Evolutionary conservation across 768 basidiomycete genomes (phyloP).

Genomic region (Termitomyces sp.): DNA sequence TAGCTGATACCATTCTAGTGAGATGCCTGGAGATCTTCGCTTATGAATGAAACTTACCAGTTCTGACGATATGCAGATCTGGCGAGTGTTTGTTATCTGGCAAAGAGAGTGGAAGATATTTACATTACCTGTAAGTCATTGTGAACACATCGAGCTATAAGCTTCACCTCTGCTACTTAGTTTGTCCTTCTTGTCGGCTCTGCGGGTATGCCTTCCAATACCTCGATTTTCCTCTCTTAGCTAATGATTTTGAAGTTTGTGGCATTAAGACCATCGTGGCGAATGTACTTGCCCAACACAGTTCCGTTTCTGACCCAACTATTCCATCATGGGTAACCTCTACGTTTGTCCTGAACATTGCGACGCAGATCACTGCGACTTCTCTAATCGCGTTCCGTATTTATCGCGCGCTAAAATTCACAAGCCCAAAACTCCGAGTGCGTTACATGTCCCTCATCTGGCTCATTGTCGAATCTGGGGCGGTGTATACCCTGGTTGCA

Average conservation of each 20-base stretch:
- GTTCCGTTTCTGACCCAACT: conserved; percentile 18
- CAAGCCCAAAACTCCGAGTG: conserved; percentile 7
- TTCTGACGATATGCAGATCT: conserved; percentile 11
- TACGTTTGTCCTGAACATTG: conserved; percentile 22
- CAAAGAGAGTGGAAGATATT: conserved; percentile 17
- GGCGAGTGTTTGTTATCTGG: conserved; percentile 23
- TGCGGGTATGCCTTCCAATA: conserved; percentile 10
- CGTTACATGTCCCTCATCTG: conserved; percentile 17
- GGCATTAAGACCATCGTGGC: conserved; percentile 21
- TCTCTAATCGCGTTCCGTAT: conserved; percentile 18
- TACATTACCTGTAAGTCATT: conserved; percentile 15
- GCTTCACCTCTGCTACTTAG: conserved; percentile 2
- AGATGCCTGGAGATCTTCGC: background rate
- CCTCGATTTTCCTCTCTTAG: too few species aligned
- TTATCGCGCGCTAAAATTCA: conserved; percentile 15
- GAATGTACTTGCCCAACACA: conserved; percentile 2
- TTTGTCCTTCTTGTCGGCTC: conserved; percentile 18
- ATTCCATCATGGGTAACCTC: conserved; percentile 21
- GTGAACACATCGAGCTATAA: background rate
- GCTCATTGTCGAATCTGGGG: conserved; percentile 21
- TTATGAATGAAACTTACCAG: background rate
- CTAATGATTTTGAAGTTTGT: conserved; percentile 9
- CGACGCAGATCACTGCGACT: conserved; percentile 20
- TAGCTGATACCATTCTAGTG: conserved; percentile 21
- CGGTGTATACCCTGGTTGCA: conserved; percentile 20